Percentiles rank a stretch among this genome's conserved stretches.
Conservation (phyloP, 495 filamentous ascomycete species). For the Cercophora samala region DNA sequence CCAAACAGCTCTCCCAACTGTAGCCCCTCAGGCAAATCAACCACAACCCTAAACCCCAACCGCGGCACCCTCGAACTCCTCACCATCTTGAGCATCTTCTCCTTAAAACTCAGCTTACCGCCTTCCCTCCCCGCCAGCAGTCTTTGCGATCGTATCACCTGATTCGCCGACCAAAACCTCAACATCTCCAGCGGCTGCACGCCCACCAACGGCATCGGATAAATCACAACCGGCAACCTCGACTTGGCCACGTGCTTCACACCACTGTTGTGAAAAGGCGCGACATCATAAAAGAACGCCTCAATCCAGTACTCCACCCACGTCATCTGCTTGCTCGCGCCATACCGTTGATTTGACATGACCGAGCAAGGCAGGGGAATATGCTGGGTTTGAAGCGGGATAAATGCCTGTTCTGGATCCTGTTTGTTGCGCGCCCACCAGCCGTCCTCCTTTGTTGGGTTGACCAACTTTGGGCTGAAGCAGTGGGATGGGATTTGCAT, state of each 20-base stretch:
- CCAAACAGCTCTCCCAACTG: not conserved
- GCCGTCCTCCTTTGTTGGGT: not conserved
- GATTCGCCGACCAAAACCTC: not conserved
- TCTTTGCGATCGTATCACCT: not conserved
- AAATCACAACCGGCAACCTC: not conserved
- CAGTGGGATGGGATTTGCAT: not conserved
- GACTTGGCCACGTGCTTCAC: not conserved
- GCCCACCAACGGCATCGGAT: not conserved
- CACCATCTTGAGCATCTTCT: not conserved
- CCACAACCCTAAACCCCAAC: not conserved
- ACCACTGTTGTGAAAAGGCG: not conserved
- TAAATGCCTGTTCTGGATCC: not conserved
- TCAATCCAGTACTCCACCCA: not conserved
- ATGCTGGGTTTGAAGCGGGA: not conserved
- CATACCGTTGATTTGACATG: not conserved
- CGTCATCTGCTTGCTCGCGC: not conserved
- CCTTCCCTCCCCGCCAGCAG: not conserved
- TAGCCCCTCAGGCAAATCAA: not conserved
- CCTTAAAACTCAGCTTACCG: not conserved
- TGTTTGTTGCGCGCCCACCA: not conserved
- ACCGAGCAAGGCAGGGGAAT: not conserved
- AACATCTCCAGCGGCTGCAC: not conserved
- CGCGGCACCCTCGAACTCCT: not conserved
- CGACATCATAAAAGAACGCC: not conserved
- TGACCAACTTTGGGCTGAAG: not conserved